A percentile compares a stretch with the other conserved stretches of the same genome.
These are phyloP conservation scores for Camellia oleifera DNA, from an alignment of 179 eudicot species.

Conservation along the genomic window DNA sequence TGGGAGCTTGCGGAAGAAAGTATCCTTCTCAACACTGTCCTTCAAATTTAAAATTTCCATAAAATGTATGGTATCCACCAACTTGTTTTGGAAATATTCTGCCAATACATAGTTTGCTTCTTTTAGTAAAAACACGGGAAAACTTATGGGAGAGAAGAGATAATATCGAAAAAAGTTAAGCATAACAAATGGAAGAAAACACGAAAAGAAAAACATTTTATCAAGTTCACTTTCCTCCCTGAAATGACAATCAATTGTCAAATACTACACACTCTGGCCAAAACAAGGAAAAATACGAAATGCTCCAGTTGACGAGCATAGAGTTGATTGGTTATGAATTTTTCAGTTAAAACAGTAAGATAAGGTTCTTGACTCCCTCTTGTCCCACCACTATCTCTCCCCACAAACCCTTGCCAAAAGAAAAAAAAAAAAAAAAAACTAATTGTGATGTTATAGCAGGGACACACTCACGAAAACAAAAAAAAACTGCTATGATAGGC, in stretches of 20 bases:
- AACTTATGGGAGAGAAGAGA: neutral
- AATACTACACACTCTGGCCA: neutral
- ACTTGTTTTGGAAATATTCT: slow-evolving; percentile 98
- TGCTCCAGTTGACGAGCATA: slow-evolving; percentile 5
- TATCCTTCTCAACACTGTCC: slow-evolving; percentile 97
- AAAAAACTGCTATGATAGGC: neutral
- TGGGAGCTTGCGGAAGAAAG: slow-evolving; percentile 98
- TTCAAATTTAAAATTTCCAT: slow-evolving; percentile 98
- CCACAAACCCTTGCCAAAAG: neutral
- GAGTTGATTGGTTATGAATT: neutral
- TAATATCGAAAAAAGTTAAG: slow-evolving; percentile 2
- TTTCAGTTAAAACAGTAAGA: neutral
- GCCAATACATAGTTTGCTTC: slow-evolving; percentile 23
- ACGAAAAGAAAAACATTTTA: neutral
- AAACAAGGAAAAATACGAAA: neutral
- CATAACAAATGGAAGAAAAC: neutral
- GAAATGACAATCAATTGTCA: neutral
- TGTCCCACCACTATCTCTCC: neutral
- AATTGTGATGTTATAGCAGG: neutral
- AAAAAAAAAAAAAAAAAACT: neutral
- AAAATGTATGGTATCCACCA: slow-evolving; percentile 95
- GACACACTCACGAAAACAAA: neutral
- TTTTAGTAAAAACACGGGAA: slow-evolving; percentile 5
- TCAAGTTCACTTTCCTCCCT: neutral
- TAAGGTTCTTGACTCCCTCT: too few species aligned